phyloP scores from a whole-genome alignment of 768 basidiomycete genomes.

The Amanita exitialis region DNA sequence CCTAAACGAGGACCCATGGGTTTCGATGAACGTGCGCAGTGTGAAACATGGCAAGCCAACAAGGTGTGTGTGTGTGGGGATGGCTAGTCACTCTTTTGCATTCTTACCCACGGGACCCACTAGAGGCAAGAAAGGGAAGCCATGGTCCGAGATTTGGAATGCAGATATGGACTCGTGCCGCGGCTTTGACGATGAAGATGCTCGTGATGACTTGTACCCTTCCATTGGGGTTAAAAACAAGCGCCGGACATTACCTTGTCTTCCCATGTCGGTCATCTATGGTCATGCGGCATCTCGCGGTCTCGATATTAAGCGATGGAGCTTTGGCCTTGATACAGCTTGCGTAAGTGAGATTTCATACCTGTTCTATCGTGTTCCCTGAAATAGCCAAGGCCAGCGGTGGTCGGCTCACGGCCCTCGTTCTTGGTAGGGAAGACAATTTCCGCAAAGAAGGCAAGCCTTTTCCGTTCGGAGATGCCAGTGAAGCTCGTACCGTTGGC shows the following conservation, averaged over 20 bases:
- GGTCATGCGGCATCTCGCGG: conserved; percentile 79
- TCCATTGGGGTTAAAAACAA: conserved; percentile 1
- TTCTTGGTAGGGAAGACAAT: conserved; percentile 30
- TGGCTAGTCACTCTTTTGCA: background rate
- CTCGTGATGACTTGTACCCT: conserved; percentile 1
- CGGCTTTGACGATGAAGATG: conserved; percentile 28
- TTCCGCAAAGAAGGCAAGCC: conserved; percentile 12
- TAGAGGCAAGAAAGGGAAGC: conserved; percentile 38
- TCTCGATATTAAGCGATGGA: conserved; percentile 76
- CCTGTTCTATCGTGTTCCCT: background rate
- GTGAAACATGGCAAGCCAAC: conserved; percentile 33
- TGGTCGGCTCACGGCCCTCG: conserved; percentile 51
- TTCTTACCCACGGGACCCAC: background rate
- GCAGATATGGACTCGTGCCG: conserved; percentile 47
- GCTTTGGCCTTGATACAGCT: conserved; percentile 78
- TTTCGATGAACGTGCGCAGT: conserved; percentile 62
- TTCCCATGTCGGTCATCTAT: conserved; percentile 74
- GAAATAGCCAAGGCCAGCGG: conserved; percentile 39
- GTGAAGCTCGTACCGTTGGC: conserved; percentile 38
- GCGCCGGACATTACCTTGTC: conserved; percentile 37
- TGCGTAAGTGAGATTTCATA: conserved; percentile 48
- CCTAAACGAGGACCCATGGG: conserved; percentile 75
- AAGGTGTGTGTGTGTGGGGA: conserved; percentile 20
- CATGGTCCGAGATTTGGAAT: conserved; percentile 77
- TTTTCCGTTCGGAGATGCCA: conserved; percentile 49